These are phyloP conservation scores for Penicillium cosmopolitanum DNA, from an alignment of 495 filamentous ascomycete genomes.

Conservation along the genomic window DNA sequence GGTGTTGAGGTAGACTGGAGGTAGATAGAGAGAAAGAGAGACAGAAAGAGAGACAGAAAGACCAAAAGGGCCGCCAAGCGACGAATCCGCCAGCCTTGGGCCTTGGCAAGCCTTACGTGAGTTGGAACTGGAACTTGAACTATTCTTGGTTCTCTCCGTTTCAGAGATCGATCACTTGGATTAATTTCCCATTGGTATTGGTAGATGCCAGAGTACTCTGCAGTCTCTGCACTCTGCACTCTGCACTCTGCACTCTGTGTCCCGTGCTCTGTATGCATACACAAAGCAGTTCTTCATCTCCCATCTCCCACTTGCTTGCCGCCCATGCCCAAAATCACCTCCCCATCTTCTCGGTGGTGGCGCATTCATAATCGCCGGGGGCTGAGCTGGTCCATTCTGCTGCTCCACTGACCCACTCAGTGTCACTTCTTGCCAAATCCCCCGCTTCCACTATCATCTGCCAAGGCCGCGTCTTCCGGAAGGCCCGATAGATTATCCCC, in stretches of 20 bases:
- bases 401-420: slow-evolving; percentile 3
- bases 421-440: not conserved
- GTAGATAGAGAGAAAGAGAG: not conserved
- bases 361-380: not conserved
- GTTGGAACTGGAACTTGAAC: not conserved
- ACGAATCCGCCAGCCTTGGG: slow-evolving; percentile 4
- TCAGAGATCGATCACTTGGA: not conserved
- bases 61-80: not conserved
- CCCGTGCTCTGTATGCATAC: not conserved
- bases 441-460: not conserved
- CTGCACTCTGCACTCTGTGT: not conserved
- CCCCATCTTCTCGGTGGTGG: not conserved
- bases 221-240: not conserved
- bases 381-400: slow-evolving; percentile 3
- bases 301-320: not conserved
- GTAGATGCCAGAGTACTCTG: not conserved
- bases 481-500: too few relatives aligned
- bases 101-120: slow-evolving; percentile 7
- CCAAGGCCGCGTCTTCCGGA: not conserved
- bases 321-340: not conserved
- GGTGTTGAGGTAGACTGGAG: not conserved
- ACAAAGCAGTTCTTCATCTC: not conserved
- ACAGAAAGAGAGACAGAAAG: not conserved
- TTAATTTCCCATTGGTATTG: not conserved
- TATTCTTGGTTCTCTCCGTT: not conserved